These are phyloP conservation scores for Hysterangium stoloniferum DNA, from an alignment of 768 basidiomycete genomes.

Conservation along the genomic window DNA sequence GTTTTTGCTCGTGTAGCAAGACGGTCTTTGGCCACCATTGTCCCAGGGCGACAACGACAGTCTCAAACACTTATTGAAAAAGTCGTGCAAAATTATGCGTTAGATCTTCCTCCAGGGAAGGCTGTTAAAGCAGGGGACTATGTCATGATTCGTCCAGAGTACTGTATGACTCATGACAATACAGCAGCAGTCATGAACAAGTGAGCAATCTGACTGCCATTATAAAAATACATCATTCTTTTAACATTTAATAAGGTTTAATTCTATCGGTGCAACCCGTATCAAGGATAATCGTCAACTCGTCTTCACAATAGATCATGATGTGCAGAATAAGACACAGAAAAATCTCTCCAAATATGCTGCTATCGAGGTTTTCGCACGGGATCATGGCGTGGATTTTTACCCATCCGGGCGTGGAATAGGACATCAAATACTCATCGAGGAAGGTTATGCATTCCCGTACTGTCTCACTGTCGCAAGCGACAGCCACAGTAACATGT, in stretches of 20 bases:
- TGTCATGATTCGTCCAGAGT: slow-evolving; percentile 97
- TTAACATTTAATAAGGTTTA: slow-evolving; percentile 53
- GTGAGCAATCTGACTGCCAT: slow-evolving; percentile 37
- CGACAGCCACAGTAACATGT: slow-evolving; percentile 98
- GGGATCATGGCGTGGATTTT: slow-evolving; percentile 81
- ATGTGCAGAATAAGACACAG: slow-evolving; percentile 88
- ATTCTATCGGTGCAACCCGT: slow-evolving; percentile 83
- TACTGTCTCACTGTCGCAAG: slow-evolving; percentile 92
- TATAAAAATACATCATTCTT: not conserved
- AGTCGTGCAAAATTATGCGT: slow-evolving; percentile 94
- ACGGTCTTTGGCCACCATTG: slow-evolving; percentile 27
- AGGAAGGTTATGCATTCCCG: slow-evolving; percentile 98
- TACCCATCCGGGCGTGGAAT: slow-evolving; percentile 97
- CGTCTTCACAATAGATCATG: slow-evolving; percentile 96
- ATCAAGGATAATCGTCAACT: slow-evolving; percentile 77
- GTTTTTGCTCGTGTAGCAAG: not conserved
- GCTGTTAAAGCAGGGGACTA: slow-evolving; percentile 92
- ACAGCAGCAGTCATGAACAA: slow-evolving; percentile 98
- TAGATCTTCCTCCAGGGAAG: slow-evolving; percentile 76
- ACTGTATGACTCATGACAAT: slow-evolving; percentile 98
- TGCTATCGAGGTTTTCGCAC: slow-evolving; percentile 84
- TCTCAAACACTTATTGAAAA: slow-evolving; percentile 95
- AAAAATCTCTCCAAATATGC: slow-evolving; percentile 93
- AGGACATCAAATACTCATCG: slow-evolving; percentile 94
- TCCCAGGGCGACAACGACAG: slow-evolving; percentile 22